Conservation (phyloP, 2,329 filamentous ascomycete species). For the Nakataea oryzae region DNA sequence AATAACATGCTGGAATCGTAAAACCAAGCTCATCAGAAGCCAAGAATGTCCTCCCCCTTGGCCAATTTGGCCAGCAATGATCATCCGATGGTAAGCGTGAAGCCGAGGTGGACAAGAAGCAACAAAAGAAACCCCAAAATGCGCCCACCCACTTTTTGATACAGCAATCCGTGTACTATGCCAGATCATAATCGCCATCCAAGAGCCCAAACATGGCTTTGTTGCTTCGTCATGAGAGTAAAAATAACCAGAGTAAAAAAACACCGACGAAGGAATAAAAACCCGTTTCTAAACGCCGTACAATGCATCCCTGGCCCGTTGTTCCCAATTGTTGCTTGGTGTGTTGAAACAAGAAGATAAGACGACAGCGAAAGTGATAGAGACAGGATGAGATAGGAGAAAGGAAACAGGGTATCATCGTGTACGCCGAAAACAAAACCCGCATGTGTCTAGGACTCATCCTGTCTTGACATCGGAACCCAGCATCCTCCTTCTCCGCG, state of each 20-base stretch:
- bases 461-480: background rate
- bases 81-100: background rate
- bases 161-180: slow-evolving; percentile 2
- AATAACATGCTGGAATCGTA: background rate
- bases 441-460: background rate
- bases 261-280: background rate
- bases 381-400: background rate
- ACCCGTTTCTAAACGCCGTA: background rate
- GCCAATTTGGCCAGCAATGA: background rate
- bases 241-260: background rate
- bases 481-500: background rate
- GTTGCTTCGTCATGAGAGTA: background rate
- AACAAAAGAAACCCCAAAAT: background rate
- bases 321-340: background rate
- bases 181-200: background rate
- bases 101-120: background rate
- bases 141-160: background rate
- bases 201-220: background rate
- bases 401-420: background rate
- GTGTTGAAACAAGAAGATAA: background rate
- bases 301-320: background rate
- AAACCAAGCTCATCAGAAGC: background rate
- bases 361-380: background rate
- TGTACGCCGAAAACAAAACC: slow-evolving; percentile 3
- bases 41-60: background rate